Base-by-base conservation (phyloP, 805 yeast genomes). In the Kuraishia capsulata region DNA sequence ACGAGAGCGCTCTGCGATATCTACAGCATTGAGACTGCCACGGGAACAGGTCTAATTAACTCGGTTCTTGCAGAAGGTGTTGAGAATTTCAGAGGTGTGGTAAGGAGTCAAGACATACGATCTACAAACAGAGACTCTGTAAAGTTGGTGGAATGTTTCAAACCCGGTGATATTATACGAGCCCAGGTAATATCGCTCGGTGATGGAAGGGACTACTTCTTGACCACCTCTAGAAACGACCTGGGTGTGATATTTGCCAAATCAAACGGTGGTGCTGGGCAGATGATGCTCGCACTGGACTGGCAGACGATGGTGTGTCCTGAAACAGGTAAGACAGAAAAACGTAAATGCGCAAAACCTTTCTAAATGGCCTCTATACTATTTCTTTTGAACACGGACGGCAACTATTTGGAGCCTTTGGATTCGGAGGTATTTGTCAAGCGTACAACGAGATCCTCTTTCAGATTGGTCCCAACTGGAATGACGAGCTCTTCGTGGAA, bases 251-350 rank as follows among this genome's bases (percentile, higher is more conserved):
- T 92, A 1, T 84, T 89, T 57, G 97, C 97, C 4, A 76, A 71
- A 43, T 72, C 81, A 32, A 74, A 71, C 44, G 81, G 79, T 14
- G 77, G 78, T 3, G 65, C 71, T 9, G 96, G 96, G 2, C 78
- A 75, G 28, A 60, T 78, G 39, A 76, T 92, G 86, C 81, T 79
- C 49, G 94, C 98, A 2, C 61, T 87, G 32, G 97, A 92, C 59
- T 92, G 97, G 97, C 89, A 87, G 60, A 83, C 87, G 10, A 92
- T 94, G 97, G 70, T 81, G 24, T 77, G 84, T 44, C 79, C 87
- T 2, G 64, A 59, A 20, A 76, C 89, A 2, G 96, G 96, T 1
- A 72, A 69, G 8, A 59, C 76, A 10, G 97, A 88, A 50, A 65
- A 67, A 48, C 71, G 98, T 42, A 92, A 92, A 58, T 86, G 95